Base-by-base conservation (phyloP, 495 filamentous ascomycete genomes). In the Aspergillus ellipticus region DNA sequence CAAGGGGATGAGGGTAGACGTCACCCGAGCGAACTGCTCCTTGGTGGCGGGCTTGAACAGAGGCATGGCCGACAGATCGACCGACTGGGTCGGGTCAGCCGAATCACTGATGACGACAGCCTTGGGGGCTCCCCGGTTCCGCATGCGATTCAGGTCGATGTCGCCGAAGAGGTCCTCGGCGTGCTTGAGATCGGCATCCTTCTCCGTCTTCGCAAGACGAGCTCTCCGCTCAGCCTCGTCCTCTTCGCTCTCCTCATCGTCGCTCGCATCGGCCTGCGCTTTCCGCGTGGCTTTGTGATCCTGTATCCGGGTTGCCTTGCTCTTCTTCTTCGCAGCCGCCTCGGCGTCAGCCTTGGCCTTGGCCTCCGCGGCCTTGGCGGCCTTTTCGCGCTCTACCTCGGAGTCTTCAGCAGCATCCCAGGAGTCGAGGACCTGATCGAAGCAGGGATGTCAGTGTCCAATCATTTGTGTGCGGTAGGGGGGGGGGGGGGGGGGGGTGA, bases 331-430 rank as follows among this genome's bases (percentile, higher is more conserved):
- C 28, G 92, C 92, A 41, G 89, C 89, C n/a, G 92, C 92, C 66
- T 90, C 89, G 48, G 89, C 89, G 1, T 92, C 89, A 29, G 89
- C 91, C 70, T 93, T 95, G 48, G 91, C 93, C 69, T 90, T 92
- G 57, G 83, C 85, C 64, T 91, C 92, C 8, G 83, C 90, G 15
- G 85, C 90, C 73, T 89, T 89, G 74, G 88, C 90, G 20, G 83
- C 89, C 79, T 96, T 97, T 72, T 96, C 92, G 59, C 90, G 89
- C 77, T 99, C 95, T 50, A 86, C 92, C 65, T 99, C 95, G 49
- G 90, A 95, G 76, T 99, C 95, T 65, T 97, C 94, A 55, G 89
- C 94, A 39, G 90, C 93, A 61, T 96, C 92, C 95, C 95, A 99
- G 19, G 90, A 93, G 43, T 99, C 95, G 55, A 97, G 82, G 54